Base-by-base conservation (phyloP, 2,329 filamentous ascomycete genomes). In the Nemania bipapillata region DNA sequence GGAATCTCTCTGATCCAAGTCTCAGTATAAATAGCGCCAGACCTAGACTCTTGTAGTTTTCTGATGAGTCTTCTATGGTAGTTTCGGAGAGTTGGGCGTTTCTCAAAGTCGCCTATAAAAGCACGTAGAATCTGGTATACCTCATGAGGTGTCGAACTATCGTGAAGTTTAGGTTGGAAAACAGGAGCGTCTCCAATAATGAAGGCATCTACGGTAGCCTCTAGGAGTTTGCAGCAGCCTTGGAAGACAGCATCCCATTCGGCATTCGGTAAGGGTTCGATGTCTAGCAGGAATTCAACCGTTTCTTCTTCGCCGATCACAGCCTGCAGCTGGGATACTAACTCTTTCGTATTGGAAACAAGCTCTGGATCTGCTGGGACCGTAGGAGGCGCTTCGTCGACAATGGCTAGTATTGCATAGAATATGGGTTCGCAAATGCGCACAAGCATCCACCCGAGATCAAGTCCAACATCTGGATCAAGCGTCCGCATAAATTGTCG, bases 201-300 rank as follows among this genome's bases (percentile, higher is more conserved):
- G 28, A 20, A 60, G 20, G 55, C 22, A n/a, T 59, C 63, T 6
- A 65, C 47, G 11, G 11, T 22, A 7, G 47, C 32, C 8, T 59
- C 63, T 20, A 65, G 35, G 1, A 65, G 12, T 47, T 4, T 37
- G 28, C 47, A 60, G 35, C 42, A 65, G n/a, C 49, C 35, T 15
- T 37, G 7, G n/a, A 65, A 60, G 17, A 59, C 20, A 22, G 12
- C 35, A 54, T 65, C 37, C 63, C 63, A 65, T 0, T 35, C 55
- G 5, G 47, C 35, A 12, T 65, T 28, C 7, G 63, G 55, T 49
- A 65, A 54, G 32, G 32, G 4, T 2, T 35, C 12, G 3, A 65
- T 60, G 12, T 15, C 1, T n/a, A 35, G n/a, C 9, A 26, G 11
- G 22, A 47, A 22, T n/a, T 54, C 26, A 15, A 22, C 24, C 20